Evolutionary conservation across 352 stramenopile genomes (phyloP).

Genomic region (Phytopythium sindhum): DNA sequence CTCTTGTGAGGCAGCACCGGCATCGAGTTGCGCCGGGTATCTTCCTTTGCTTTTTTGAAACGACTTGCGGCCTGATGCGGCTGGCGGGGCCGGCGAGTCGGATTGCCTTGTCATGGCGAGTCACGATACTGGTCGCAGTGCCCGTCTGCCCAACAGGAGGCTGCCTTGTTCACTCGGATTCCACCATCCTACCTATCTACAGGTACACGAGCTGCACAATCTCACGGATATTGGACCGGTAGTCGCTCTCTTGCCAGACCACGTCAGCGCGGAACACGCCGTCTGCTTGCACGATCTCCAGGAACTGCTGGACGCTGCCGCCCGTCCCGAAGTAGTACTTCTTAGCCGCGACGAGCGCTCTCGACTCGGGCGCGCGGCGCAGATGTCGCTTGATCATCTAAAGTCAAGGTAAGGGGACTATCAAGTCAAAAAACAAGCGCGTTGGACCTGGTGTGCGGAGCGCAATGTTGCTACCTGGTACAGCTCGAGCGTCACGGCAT

Average conservation of each 20-base stretch:
- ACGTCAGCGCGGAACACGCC: constrained; percentile 44
- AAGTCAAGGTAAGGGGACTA: background rate
- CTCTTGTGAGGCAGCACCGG: background rate
- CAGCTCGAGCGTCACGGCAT: constrained; percentile 61
- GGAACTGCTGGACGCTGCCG: constrained; percentile 86
- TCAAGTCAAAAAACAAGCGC: background rate
- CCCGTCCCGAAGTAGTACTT: constrained; percentile 88
- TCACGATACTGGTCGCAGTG: background rate
- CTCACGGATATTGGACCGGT: constrained; percentile 76
- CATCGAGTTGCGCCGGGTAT: background rate
- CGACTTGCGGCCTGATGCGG: background rate
- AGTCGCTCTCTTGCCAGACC: constrained; percentile 72
- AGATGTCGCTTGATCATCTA: constrained; percentile 81
- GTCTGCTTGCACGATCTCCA: constrained; percentile 47
- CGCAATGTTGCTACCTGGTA: constrained; percentile 17
- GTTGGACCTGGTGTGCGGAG: background rate
- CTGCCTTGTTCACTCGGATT: background rate
- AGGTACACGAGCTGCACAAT: constrained; percentile 62
- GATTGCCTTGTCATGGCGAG: constrained; percentile 5
- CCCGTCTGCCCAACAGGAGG: background rate
- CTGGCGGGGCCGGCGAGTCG: background rate
- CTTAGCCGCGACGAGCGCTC: constrained; percentile 75
- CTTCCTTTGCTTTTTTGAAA: constrained; percentile 1
- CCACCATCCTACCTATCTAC: background rate
- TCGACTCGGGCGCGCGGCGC: constrained; percentile 26